Percentiles rank a stretch among this genome's conserved stretches.
Conservation (phyloP, 352 stramenopile species). For the Phytophthora pistaciae region DNA sequence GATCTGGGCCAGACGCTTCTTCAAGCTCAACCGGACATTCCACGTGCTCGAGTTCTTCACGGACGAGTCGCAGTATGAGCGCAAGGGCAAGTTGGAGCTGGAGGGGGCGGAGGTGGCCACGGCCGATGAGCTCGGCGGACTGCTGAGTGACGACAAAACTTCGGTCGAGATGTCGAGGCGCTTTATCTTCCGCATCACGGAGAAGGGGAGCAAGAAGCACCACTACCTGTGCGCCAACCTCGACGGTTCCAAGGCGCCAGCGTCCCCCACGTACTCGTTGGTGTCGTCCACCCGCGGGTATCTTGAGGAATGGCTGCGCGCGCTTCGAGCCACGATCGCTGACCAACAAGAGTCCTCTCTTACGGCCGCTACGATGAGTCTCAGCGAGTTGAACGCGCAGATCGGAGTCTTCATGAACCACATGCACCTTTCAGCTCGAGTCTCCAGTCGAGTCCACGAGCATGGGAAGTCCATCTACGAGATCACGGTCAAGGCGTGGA, state of each 20-base stretch:
- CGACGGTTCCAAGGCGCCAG: not conserved
- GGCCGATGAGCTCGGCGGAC: constrained; percentile 62
- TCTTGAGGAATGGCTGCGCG: constrained; percentile 59
- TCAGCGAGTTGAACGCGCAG: constrained; percentile 48
- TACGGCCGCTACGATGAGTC: constrained; percentile 24
- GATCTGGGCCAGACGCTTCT: constrained; percentile 60
- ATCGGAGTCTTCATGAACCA: constrained; percentile 58
- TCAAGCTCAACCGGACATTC: constrained; percentile 54
- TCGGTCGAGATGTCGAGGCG: constrained; percentile 64
- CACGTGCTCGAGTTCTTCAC: constrained; percentile 71
- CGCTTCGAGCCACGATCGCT: constrained; percentile 34
- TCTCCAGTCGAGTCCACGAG: constrained; percentile 40
- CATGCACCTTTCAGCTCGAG: constrained; percentile 57
- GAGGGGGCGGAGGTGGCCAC: constrained; percentile 50
- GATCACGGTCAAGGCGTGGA: constrained; percentile 66
- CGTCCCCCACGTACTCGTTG: constrained; percentile 24
- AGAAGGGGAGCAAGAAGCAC: constrained; percentile 35
- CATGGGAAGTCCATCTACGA: constrained; percentile 53
- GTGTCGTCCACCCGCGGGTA: constrained; percentile 50
- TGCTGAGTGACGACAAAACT: constrained; percentile 39
- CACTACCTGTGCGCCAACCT: constrained; percentile 74
- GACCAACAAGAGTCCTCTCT: not conserved
- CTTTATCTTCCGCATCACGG: constrained; percentile 73
- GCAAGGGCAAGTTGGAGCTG: constrained; percentile 58
- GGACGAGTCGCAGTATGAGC: constrained; percentile 48